Conservation (phyloP, 371 early-diverging fungal genomes). For the Mortierella sp. region DNA sequence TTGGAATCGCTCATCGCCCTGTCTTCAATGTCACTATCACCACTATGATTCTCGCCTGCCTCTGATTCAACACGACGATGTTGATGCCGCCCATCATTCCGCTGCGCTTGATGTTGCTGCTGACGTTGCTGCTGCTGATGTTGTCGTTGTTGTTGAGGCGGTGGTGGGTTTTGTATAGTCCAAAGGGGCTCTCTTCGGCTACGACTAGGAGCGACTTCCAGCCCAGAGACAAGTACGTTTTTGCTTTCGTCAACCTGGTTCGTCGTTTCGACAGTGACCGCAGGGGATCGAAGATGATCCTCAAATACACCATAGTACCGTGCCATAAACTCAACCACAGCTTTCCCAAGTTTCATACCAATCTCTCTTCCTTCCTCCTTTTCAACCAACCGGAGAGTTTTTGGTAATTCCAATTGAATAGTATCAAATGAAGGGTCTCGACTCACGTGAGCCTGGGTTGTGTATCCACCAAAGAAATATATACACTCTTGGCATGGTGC, state of each 20-base stretch:
- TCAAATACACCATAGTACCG: slow-evolving; percentile 27
- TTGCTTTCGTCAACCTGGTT: neutral
- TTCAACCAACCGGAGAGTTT: slow-evolving; percentile 20
- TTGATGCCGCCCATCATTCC: neutral
- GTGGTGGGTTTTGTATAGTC: neutral
- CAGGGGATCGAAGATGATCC: neutral
- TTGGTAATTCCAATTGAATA: slow-evolving; percentile 50
- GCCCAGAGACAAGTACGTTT: too few relatives aligned
- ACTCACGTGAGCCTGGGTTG: slow-evolving; percentile 33
- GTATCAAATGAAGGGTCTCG: slow-evolving; percentile 27
- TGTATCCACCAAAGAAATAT: slow-evolving; percentile 43
- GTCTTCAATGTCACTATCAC: slow-evolving; percentile 30
- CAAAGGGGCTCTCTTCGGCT: neutral
- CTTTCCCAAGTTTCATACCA: slow-evolving; percentile 31
- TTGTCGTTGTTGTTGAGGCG: neutral
- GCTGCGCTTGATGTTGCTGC: too few relatives aligned
- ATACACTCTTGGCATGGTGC: slow-evolving; percentile 26
- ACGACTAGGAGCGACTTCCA: neutral
- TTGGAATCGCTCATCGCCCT: neutral
- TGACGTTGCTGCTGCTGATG: neutral
- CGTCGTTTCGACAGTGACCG: neutral
- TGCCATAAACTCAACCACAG: slow-evolving; percentile 27
- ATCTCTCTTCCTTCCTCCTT: slow-evolving; percentile 32
- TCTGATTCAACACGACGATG: neutral
- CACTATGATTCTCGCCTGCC: slow-evolving; percentile 13